Evolutionary conservation across 2,329 filamentous ascomycete genomes (phyloP).

Genomic region (Calonectria naviculata): DNA sequence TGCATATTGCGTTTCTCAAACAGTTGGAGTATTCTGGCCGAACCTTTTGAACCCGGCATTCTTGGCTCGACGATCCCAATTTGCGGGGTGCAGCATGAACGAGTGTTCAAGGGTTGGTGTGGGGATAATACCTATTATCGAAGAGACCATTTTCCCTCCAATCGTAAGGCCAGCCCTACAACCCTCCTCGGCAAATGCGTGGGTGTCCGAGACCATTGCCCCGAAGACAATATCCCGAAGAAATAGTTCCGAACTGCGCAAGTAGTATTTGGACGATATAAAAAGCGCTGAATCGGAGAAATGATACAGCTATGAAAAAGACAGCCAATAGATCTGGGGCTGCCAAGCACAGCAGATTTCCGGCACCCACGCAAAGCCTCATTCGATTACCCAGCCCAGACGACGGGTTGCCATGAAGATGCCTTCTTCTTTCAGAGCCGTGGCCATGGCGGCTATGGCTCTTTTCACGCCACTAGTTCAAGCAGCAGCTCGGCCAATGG

Average conservation of each 20-base stretch:
- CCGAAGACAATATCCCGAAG: neutral
- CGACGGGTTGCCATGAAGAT: no score
- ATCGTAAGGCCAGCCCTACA: neutral
- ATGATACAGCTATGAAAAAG: no score
- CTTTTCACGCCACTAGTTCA: neutral
- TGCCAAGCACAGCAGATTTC: no score
- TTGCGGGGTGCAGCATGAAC: no score
- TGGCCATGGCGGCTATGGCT: neutral
- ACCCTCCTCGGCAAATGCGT: neutral
- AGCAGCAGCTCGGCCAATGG: conserved; percentile 18
- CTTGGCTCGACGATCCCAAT: no score
- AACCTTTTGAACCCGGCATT: no score
- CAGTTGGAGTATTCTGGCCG: no score
- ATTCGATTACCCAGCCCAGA: no score
- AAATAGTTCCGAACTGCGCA: neutral
- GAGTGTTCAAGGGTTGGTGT: neutral
- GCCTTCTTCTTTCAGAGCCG: neutral
- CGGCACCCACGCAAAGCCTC: neutral
- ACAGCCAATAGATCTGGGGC: no score
- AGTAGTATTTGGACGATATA: neutral
- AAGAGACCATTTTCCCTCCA: neutral
- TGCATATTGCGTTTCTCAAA: no score
- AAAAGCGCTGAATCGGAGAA: no score
- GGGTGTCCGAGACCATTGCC: neutral
- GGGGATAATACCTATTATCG: neutral